Base-by-base conservation (phyloP, 306 rosid species). In the Castanea mollissima region DNA sequence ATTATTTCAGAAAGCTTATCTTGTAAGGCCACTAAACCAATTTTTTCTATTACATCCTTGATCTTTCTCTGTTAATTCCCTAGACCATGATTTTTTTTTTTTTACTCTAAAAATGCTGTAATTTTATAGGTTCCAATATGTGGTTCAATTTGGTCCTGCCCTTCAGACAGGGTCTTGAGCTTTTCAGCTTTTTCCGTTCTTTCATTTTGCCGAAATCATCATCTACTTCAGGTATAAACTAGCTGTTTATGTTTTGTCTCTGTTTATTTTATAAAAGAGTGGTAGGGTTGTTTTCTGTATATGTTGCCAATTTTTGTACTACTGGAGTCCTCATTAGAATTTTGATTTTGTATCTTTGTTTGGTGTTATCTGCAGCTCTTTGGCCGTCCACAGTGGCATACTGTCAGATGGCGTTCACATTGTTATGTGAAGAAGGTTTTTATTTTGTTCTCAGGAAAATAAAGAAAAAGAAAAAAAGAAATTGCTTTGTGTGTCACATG, bases 341-440 rank as follows among this genome's bases (percentile, higher is more conserved):
- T 27, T 65, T 76, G 41, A 20, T 60, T 82, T 55, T 49, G 3
- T 11, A 49, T 13, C 69, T 35, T 76, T 72, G n/a, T 76, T 78
- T 76, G 67, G 19, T 70, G 64, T 65, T 57, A 65, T 75, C 23
- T 81, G 54, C 83, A 95, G 99, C 84, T 95, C 81, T 87, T 92
- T 81, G 94, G 91, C 52, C 92, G 96, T 68, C 99, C 99, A 59
- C 97, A 95, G 54, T 95, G 99, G 99, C 90, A 92, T 20, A 95
- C 99, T 19, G 90, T 92, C 41, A 85, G 79, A 84, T 76, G 91
- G 80, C 91, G 97, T 46, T 95, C 99, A 0, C 94, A 88, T 19
- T 84, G 77, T 44, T 92, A 95, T 62, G 92, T 95, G 65, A 85
- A 80, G 69, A 90, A 88, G 92, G 93, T 86, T 75, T 76, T 29